Evolutionary conservation across 2,329 filamentous ascomycete species (phyloP).

Genomic region (Torrubiella hemipterigena): DNA sequence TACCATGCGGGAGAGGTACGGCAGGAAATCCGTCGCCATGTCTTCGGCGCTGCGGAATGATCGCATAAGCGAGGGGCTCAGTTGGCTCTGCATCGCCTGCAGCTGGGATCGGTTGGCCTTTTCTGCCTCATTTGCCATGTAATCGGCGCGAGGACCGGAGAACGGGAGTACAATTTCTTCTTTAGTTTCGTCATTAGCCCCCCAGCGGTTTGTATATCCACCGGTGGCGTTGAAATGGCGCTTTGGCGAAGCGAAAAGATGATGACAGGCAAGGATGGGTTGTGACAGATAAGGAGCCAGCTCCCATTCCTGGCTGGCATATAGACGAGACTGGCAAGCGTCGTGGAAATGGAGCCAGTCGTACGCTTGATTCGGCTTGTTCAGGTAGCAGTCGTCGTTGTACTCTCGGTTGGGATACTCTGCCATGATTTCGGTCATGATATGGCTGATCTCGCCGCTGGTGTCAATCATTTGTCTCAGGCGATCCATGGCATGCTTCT

Average conservation of each 20-base stretch:
- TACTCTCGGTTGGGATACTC: constrained; percentile 79
- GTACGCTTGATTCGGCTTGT: constrained; percentile 77
- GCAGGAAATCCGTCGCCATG: constrained; percentile 71
- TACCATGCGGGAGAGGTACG: constrained; percentile 72
- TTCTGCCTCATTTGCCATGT: constrained; percentile 64
- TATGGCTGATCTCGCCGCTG: constrained; percentile 65
- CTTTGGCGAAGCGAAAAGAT: constrained; percentile 70
- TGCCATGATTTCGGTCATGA: constrained; percentile 73
- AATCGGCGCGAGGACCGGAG: constrained; percentile 71
- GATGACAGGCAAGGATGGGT: constrained; percentile 78
- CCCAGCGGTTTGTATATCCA: constrained; percentile 31
- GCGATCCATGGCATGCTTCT: constrained; percentile 60
- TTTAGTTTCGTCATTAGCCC: constrained; percentile 25
- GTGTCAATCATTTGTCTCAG: constrained; percentile 68
- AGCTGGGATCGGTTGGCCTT: constrained; percentile 69
- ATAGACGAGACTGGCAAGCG: constrained; percentile 64
- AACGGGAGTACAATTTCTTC: constrained; percentile 56
- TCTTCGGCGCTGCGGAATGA: constrained; percentile 70
- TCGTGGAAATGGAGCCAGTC: constrained; percentile 97
- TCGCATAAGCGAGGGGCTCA: constrained; percentile 60
- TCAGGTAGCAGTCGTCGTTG: constrained; percentile 84
- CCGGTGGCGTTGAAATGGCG: constrained; percentile 27
- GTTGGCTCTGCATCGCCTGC: constrained; percentile 57
- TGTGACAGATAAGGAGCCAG: constrained; percentile 77
- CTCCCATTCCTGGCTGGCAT: constrained; percentile 85